Evolutionary conservation across 1,284 basidiomycete genomes (phyloP).

Genomic region (Ceratobasidium sp.): DNA sequence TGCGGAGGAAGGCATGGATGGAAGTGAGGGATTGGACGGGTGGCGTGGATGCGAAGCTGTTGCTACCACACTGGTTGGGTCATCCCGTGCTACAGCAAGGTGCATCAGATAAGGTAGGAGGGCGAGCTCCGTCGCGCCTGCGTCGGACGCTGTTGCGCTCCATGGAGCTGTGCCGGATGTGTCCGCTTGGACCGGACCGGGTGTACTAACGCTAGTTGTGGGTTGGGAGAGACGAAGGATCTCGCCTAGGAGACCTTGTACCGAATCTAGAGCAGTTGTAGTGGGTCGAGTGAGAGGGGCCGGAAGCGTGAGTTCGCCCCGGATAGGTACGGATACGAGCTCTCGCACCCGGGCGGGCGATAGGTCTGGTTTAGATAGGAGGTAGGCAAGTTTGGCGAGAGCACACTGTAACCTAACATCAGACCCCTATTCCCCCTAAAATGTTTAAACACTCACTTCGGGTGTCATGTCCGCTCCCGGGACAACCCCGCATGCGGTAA

Average conservation of each 20-base stretch:
- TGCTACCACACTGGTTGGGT: slow-evolving; percentile 67
- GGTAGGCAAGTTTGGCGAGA: slow-evolving; percentile 88
- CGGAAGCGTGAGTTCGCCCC: slow-evolving; percentile 85
- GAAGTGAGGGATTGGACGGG: neutral
- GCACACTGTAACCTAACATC: slow-evolving; percentile 71
- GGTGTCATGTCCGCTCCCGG: slow-evolving; percentile 93
- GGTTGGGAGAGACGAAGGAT: slow-evolving; percentile 72
- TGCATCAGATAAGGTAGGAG: slow-evolving; percentile 82
- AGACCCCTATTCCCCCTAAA: neutral
- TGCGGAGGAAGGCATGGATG: neutral
- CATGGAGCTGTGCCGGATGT: slow-evolving; percentile 71
- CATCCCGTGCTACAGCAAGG: slow-evolving; percentile 78
- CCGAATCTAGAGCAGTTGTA: slow-evolving; percentile 67
- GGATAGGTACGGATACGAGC: slow-evolving; percentile 82
- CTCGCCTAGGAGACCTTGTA: slow-evolving; percentile 74
- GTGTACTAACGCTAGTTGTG: slow-evolving; percentile 54
- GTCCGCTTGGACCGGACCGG: neutral
- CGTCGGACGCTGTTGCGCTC: slow-evolving; percentile 81
- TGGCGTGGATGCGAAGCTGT: slow-evolving; percentile 43
- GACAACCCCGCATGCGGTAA: slow-evolving; percentile 80
- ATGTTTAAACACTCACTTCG: slow-evolving; percentile 69
- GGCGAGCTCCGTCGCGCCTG: slow-evolving; percentile 73
- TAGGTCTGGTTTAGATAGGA: slow-evolving; percentile 87
- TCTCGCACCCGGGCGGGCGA: slow-evolving; percentile 75
- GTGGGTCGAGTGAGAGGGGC: slow-evolving; percentile 58